Evolutionary conservation across 2,329 filamentous ascomycete species (phyloP), one percentile per base, ranked within the genome.

Genomic region (Paecilomyces variotii): DNA sequence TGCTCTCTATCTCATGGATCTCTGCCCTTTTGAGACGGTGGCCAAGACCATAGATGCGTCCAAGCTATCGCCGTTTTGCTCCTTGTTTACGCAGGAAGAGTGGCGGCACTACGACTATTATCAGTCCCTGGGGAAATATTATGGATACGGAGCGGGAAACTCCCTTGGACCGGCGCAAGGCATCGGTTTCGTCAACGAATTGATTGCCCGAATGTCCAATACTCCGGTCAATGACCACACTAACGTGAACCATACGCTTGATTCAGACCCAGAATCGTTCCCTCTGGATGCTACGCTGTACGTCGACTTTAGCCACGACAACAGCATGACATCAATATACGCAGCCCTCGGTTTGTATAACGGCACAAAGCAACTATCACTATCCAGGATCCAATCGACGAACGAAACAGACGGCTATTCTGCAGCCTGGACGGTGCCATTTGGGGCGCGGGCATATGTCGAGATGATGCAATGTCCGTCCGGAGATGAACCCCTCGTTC

Each of bases 231-330:
- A 79, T 0, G 91, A 96, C 70, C 74, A 83, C 59, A 96, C 91
- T 0, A 85, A 80, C 57, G 90, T 87, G 4, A 96, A 97, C 72
- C 78, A 76, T 35, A 96, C 91, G 0, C 80, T 96, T 0, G 89
- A 95, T 70, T 76, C 76, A 4, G 79, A 85, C 59, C 75, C 82
- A 0, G 69, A 74, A 5, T 92, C 89, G 0, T 97, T 96, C 67
- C 91, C 92, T 0, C 76, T 96, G 0, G 80, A 82, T 61, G 74
- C 78, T 51, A 76, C 76, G 10, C 75, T 96, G 1, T 97, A 95
- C 68, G 91, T 90, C 0, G 92, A 97, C 73, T 96, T 97, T 70
- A 90, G 87, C 62, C 92, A 97, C 73, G 92, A 97, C 74, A 96
- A 95, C 72, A 86, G 88, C 69, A 91, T 97, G 85, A 84, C 84